Evolutionary conservation across 352 stramenopile genomes (phyloP), one percentile per base, ranked within the genome.

Genomic region (Phytophthora sojae): DNA sequence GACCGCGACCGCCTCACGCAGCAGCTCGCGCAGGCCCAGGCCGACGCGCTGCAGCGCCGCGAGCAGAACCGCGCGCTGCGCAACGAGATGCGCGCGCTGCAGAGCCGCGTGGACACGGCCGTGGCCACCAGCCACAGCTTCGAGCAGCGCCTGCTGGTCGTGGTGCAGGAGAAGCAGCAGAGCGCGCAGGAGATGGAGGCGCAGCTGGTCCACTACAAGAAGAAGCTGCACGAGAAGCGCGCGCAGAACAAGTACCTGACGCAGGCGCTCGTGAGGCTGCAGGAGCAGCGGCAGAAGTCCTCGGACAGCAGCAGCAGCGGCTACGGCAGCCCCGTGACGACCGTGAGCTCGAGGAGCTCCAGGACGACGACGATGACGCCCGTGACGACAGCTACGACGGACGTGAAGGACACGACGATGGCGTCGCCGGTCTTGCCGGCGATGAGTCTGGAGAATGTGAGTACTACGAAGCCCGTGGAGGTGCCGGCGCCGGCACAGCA

Each of bases 241-340:
- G 74, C 86, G 17, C 77, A 92, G 78, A 89, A 87, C 63, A 81
- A 76, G 61, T 80, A 83, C 19, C 60, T 93, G 30, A 81, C 82
- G 1, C 75, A 91, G 15, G 82, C 83, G 2, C 56, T 93, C 7
- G 76, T 88, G 58, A 63, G 62, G 9, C 57, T 76, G 19, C 80
- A 82, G 57, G 68, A 69, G 23, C 53, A 61, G 50, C 50, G 64
- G 47, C 59, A 73, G 51, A 74, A 54, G 35, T 12, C 35, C 58
- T 50, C 12, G n/a, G 32, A 30, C 53, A 73, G 56, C 50, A 66
- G 21, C 11, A 52, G 42, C 9, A 53, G 44, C 4, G 42, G 39
- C 53, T 50, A 49, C 3, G 35, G 44, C 30, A 68, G 47, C 17
- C 25, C 57, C 39, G 30, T 56, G 3, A 60, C 11, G 17, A 61